Base-by-base conservation (phyloP, 768 basidiomycete genomes). In the Brasilioporus rufonigricans region DNA sequence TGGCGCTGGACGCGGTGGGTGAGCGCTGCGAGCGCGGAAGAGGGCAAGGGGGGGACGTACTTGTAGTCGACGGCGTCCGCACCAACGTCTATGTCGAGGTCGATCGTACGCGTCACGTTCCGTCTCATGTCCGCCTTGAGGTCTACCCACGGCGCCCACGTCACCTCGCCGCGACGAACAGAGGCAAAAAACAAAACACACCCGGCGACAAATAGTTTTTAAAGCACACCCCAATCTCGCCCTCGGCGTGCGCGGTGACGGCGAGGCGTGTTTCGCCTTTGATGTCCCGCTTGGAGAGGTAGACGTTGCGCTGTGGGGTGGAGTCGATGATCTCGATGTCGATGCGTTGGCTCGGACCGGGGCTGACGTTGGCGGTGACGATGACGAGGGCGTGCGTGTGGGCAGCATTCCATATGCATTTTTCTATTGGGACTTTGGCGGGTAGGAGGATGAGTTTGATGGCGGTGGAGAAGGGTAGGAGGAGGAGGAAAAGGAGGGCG, bases 11-110 rank as follows among this genome's bases (percentile, higher is more conserved):
- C 58, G 55, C 24, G 38, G 31, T 18, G 44, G 55, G 29, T 57
- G 43, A 52, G 38, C 39, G 52, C 49, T 12, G 33, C 1, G 16
- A 24, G 40, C 3, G 4, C 1, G 5, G 26, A 11, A 9, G 16
- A 18, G 18, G 5, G 14, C 16, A 41, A 16, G 24, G 7, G 48
- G 39, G n/a, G 35, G 11, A 76, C 89, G 59, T 65, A 96, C 94
- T 99, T 98, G 81, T 98, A 98, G 74, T 99, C 97, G 35, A 98
- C 88, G 2, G 97, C 97, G 65, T 98, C 96, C 13, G 96, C 95
- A 32, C 97, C 97, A 70, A 99, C 95, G 66, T 99, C 97, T 35
- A 98, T 83, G 66, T 99, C 97, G 54, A 98, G 75, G 76, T 99
- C 96, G 57, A 99, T 72, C 38, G 89, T 81, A 16, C 93, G 81